Conservation (phyloP, 768 basidiomycete species). For the Lentinula sp. region DNA sequence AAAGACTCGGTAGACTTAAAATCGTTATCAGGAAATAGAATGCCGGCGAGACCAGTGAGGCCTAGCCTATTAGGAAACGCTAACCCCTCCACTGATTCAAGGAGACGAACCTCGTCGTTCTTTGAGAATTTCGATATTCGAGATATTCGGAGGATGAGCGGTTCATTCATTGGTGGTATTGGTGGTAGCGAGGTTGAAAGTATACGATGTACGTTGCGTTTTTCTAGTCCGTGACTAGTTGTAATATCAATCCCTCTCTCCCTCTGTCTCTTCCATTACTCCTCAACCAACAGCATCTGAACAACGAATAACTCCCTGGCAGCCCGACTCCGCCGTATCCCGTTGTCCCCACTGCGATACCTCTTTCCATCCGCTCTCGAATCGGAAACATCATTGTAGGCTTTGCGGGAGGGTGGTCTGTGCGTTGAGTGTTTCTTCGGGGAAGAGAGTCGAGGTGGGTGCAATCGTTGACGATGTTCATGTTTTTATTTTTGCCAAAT, state of each 20-base stretch:
- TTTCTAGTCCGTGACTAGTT: background rate
- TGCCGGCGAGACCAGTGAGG: conserved; percentile 8
- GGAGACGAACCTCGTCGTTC: conserved; percentile 57
- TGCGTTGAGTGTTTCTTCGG: conserved; percentile 73
- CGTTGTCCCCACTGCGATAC: conserved; percentile 83
- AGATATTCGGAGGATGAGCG: conserved; percentile 48
- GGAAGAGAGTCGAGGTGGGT: conserved; percentile 44
- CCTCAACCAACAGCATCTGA: conserved; percentile 40
- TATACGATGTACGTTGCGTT: conserved; percentile 48
- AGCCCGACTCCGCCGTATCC: conserved; percentile 69
- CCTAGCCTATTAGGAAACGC: conserved; percentile 10
- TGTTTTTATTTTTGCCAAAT: too few relatives aligned
- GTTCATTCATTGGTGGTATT: conserved; percentile 34
- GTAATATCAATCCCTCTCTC: background rate
- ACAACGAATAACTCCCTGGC: conserved; percentile 93
- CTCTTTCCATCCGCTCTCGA: conserved; percentile 84
- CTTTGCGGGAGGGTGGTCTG: conserved; percentile 91
- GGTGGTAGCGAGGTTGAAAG: conserved; percentile 67
- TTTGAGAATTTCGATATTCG: conserved; percentile 60
- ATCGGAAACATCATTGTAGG: conserved; percentile 94
- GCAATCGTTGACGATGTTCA: background rate
- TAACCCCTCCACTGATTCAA: conserved; percentile 8
- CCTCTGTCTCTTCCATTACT: conserved; percentile 2
- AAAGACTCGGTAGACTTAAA: background rate
- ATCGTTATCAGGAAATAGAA: background rate